Evolutionary conservation across 2,329 filamentous ascomycete genomes (phyloP), one percentile per base, ranked within the genome.

Genomic region (Cephalotrichum gorgonifer): DNA sequence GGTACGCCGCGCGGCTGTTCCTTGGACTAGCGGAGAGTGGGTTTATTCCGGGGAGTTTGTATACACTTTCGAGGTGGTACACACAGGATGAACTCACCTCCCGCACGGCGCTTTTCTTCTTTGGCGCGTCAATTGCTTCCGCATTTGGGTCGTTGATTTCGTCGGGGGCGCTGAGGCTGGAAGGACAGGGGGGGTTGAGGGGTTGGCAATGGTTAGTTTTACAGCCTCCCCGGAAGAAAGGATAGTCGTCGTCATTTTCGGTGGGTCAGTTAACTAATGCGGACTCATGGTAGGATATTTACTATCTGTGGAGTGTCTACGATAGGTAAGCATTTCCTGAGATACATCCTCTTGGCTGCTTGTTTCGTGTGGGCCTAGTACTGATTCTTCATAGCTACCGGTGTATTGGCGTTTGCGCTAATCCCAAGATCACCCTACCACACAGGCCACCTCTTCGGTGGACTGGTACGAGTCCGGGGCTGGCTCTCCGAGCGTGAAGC

Each of bases 61-160:
- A 66, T 61, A 74, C 73, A 2, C 60, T 79, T 2, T 75, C 74
- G 0, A 74, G 70, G 1, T 79, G 75, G 74, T 79, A 79, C 57
- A 76, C 72, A 1, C 67, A 66, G 3, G 62, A 64, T 3, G 75
- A 79, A 56, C 72, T 71, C 0, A 72, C 71, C 49, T 72, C 76
- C 51, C 67, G 75, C 8, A 68, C 76, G 44, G 73, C 72, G 57
- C 57, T 77, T 30, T 78, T 78, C 59, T 79, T 73, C 61, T 74
- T 78, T 50, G 76, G 75, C 6, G 22, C 11, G 76, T 76, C 55
- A 69, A 75, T 56, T 64, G 76, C 15, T 75, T 73, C 5, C 27
- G 42, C 42, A 17, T 44, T 44, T 30, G 42, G 42, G 11, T 44
- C 42, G 22, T 9, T 44, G 17, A 44, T 44, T 20, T 44, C 42